Evolutionary conservation across 257 asterid species (phyloP), one percentile per base, ranked within the genome.

Genomic region (Solanum clarkiae): DNA sequence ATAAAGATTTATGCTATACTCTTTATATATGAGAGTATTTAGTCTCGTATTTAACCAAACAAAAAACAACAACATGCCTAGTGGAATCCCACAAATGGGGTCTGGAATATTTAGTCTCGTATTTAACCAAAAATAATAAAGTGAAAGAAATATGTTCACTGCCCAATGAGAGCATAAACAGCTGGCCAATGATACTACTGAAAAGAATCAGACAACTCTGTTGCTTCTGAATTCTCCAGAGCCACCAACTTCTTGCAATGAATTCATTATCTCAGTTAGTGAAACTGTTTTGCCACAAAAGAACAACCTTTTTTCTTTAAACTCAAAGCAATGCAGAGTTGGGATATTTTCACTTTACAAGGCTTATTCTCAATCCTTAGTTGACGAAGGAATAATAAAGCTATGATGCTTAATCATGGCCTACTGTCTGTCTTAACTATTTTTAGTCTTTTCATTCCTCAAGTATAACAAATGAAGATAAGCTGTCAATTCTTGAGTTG

Each of bases 371-470:
- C 98, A 4, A 92, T 94, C 79, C 94, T 93, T 9, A 87, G 89
- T 80, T 94, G 97, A 97, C 94, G 94, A 12, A 89, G 86, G 74
- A 84, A 86, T 56, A 93, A 94, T 68, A 92, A 87, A 80, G 91
- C 91, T 55, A 32, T 92, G 0, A 94, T 87, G 84, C 92, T 94
- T 84, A 94, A 93, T 93, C 88, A 89, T n/a, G 97, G 93, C 77
- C 82, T 94, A 51, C 79, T 92, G 91, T 96, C 98, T 51, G 98
- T 97, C 80, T 85, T 93, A 63, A 93, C 42, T 84, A 97, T 93
- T 40, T 97, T 97, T 81, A 94, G 98, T 51, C 97, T 94, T 77
- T 87, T 94, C 88, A 93, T 94, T 88, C 98, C 97, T 85, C 98
- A 92, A 94, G 98, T 93, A 56, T 6, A 29, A 8, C 42, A 49